Base-by-base conservation (phyloP, 2,329 filamentous ascomycete genomes). In the Ophiostoma novo-ulmi region DNA sequence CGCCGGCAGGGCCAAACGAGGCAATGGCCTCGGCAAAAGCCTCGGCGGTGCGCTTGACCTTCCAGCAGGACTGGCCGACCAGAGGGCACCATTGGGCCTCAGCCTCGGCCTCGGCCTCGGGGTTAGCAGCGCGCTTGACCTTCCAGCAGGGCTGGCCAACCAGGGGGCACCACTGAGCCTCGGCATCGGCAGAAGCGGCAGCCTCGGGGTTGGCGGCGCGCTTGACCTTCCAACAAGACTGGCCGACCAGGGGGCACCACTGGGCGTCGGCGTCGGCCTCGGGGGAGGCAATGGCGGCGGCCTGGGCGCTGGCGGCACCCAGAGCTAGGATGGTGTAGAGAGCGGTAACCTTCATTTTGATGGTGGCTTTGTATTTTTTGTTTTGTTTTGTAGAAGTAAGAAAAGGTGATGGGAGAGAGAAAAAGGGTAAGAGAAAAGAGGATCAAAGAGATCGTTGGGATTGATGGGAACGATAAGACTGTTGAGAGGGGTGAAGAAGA, bases 41-140 rank as follows among this genome's bases (percentile, higher is more conserved):
- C 39, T 78, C 75, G 72, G 77, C 76, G n/a, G 78, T 80, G 73
- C 68, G 65, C 69, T 72, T 70, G 36, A 66, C 55, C 26, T 52
- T 68, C 41, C 44, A 68, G 80, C 83, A 85, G 36, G 78, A 73
- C 73, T 80, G 76, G 71, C 82, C 82, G 44, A 76, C 75, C 68
- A 75, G 71, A 75, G 81, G 83, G 74, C 67, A 69, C 17, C 17
- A 69, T 52, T 69, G 48, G 48, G 67, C 48, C 39, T 38, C 63
- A 39, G 63, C 63, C 20, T 22, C 35, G 8, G 63, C 63, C 63
- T 65, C 48, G 52, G 48, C 48, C 35, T 58, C 67, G 44, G 66
- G 20, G 41, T 4, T 11, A 6, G 41, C 41, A 13, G 71, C 64
- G 41, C 70, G 69, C 71, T 73, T 71, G 36, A 65, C 36, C 35